Base-by-base conservation (phyloP, 345 rosid genomes). In the Salix brachista region DNA sequence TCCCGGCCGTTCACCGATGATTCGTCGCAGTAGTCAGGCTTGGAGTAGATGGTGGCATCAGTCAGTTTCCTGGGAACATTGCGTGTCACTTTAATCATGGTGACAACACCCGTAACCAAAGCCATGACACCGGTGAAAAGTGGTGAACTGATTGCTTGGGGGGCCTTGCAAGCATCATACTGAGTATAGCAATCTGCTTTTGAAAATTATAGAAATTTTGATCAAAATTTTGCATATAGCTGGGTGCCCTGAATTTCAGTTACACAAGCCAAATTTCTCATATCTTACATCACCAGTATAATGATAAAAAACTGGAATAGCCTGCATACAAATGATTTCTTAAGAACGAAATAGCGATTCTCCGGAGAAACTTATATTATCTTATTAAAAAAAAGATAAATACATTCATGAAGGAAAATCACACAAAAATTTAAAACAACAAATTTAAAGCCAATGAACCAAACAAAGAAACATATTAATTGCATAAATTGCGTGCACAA, bases 81-180 rank as follows among this genome's bases (percentile, higher is more conserved):
- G 42, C 91, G 86, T 0, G 99, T 87, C 74, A 93, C 92, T 86
- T 78, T 90, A 62, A 91, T 86, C 90, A 93, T 86, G 6, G 97
- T 90, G 65, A 85, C 93, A 5, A 95, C 86, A 50, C 99, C 96
- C 90, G 88, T 89, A 32, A 91, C 90, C 21, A 95, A 83, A 67
- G 97, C 89, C 99, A 95, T 88, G 17, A 95, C 89, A 9, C 96
- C 97, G 0, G 89, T 89, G 84, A 91, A 84, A 75, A 92, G 76
- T 39, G 89, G 97, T 44, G 91, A 87, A 79, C 90, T 84, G 41
- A 72, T 70, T 30, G 85, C 88, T n/a, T 82, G 89, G 54, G 90
- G 65, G 68, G 46, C 81, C 83, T 82, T 89, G 79, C 67, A 70
- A 64, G 79, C 77, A 69, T 84, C 83, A 36, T 83, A 74, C 76